Evolutionary conservation across 1,284 basidiomycete genomes (phyloP).

Genomic region (Mycena sp.): DNA sequence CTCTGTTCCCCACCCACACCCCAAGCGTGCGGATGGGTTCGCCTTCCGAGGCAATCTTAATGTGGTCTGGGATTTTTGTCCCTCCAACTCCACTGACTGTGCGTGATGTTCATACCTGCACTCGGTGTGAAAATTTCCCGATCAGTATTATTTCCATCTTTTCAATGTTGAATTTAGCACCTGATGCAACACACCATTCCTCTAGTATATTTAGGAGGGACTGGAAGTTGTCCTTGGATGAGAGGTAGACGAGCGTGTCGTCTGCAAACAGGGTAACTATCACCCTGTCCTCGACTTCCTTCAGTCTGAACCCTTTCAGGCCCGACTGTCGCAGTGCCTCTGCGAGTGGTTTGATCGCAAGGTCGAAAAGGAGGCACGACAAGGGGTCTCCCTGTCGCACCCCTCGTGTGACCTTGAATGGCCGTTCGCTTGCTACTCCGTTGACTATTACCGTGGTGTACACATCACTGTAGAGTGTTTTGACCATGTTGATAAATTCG

Average conservation of each 20-base stretch:
- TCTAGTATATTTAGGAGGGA: conserved; percentile 20
- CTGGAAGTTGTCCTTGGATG: conserved; percentile 23
- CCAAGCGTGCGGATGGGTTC: conserved; percentile 31
- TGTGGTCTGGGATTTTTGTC: conserved; percentile 12
- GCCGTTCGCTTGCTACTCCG: conserved; percentile 13
- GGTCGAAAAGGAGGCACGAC: conserved; percentile 42
- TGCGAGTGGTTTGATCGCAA: conserved; percentile 26
- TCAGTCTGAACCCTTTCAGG: conserved; percentile 12
- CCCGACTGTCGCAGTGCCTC: conserved; percentile 11
- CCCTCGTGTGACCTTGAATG: conserved; percentile 32
- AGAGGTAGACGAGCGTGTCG: conserved; percentile 29
- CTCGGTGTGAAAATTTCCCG: no score
- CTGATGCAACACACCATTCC: conserved; percentile 34
- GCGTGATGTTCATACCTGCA: conserved; percentile 4
- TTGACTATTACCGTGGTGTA: conserved; percentile 35
- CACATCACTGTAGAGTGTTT: conserved; percentile 21
- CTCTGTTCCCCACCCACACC: conserved; percentile 31
- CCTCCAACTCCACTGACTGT: conserved; percentile 2
- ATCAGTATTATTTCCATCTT: conserved; percentile 35
- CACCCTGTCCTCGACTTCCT: conserved; percentile 9
- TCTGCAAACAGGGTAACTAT: conserved; percentile 31
- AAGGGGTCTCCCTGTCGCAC: conserved; percentile 41
- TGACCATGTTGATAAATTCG: conserved; percentile 24
- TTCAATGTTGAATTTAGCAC: conserved; percentile 15
- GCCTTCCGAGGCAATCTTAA: conserved; percentile 23